These are phyloP conservation scores for Solanum etuberosum DNA, from an alignment of 257 asterid species.

Conservation along the genomic window DNA sequence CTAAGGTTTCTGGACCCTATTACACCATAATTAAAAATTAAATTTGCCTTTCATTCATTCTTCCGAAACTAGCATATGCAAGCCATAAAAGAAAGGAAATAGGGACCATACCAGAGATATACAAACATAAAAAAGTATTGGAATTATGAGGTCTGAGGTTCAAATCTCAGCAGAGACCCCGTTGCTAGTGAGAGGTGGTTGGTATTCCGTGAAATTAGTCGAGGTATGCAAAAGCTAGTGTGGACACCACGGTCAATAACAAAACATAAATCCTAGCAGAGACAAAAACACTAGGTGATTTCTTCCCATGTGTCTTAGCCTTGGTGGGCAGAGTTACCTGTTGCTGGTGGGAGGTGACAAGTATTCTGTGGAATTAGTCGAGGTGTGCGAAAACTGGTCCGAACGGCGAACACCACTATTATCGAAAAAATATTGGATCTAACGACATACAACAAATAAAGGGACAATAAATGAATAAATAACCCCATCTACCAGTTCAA, in stretches of 20 bases:
- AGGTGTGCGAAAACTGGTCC: background rate
- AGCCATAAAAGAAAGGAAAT: background rate
- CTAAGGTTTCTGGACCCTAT: background rate
- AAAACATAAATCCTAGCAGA: background rate
- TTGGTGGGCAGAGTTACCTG: no score
- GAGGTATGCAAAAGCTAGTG: background rate
- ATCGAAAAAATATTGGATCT: background rate
- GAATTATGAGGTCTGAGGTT: background rate
- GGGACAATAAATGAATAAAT: background rate
- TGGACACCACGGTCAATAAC: background rate
- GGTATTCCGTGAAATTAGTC: background rate
- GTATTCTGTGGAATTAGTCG: background rate
- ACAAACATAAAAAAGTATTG: no score
- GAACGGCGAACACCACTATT: background rate
- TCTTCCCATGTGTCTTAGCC: no score
- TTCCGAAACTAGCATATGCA: background rate
- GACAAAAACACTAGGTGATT: background rate
- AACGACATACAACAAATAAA: background rate
- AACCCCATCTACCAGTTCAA: background rate
- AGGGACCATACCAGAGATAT: background rate
- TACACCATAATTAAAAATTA: background rate
- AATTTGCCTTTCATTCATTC: background rate
- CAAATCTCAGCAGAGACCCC: background rate
- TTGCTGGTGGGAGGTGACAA: background rate
- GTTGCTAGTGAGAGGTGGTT: no score